Conservation (phyloP, 1,139 yeast genomes). For the Taphrina wiesneri region DNA sequence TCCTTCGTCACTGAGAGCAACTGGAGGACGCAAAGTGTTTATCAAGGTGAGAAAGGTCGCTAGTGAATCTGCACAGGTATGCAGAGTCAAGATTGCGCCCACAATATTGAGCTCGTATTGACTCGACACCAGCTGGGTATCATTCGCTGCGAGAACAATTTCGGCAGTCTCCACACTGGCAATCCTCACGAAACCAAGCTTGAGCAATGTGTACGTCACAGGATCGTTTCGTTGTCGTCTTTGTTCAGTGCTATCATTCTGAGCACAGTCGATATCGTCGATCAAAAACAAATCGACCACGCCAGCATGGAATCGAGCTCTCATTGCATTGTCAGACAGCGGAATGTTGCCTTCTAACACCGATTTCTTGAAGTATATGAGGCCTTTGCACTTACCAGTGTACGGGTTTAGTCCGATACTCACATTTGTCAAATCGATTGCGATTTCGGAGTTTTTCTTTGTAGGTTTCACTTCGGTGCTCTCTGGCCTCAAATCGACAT, state of each 20-base stretch:
- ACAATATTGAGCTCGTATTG: conserved; percentile 45
- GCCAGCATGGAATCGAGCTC: conserved; percentile 16
- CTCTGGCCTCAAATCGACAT: neutral
- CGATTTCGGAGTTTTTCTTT: neutral
- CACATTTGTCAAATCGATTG: conserved; percentile 10
- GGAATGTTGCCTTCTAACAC: neutral
- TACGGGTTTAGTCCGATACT: conserved; percentile 17
- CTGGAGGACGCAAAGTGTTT: conserved; percentile 67
- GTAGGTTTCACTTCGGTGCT: neutral
- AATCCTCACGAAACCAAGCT: conserved; percentile 39
- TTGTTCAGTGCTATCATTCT: conserved; percentile 1
- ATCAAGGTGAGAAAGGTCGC: conserved; percentile 67
- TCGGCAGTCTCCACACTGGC: conserved; percentile 36
- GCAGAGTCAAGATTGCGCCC: conserved; percentile 55
- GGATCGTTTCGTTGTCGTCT: neutral
- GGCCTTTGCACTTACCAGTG: conserved; percentile 2
- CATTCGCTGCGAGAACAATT: neutral
- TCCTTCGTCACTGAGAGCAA: conserved; percentile 59
- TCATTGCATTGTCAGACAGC: neutral
- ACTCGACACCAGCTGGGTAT: conserved; percentile 13
- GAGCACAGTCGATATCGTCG: conserved; percentile 24
- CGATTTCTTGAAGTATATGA: conserved; percentile 16
- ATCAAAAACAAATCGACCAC: conserved; percentile 38
- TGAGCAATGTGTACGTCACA: neutral
- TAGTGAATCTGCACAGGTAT: conserved; percentile 82